Percentiles rank a stretch among this genome's conserved stretches.
These are phyloP conservation scores for Hypericum perforatum DNA, from an alignment of 345 rosid species.

Conservation along the genomic window DNA sequence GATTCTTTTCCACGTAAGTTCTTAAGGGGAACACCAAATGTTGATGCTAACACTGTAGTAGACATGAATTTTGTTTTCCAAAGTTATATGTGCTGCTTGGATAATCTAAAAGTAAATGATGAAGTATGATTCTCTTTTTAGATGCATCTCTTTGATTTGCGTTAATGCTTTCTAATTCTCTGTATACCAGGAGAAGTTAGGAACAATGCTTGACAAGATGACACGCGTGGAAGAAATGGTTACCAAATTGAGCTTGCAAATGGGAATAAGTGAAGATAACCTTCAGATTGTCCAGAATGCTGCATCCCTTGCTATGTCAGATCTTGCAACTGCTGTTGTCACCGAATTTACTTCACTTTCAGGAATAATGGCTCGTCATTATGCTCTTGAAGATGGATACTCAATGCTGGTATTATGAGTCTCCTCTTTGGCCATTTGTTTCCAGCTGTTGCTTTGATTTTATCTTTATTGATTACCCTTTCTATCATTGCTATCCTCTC, in stretches of 20 bases:
- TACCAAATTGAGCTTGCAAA: constrained; percentile 36
- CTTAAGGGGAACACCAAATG: no score
- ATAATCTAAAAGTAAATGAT: no score
- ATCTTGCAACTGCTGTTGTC: constrained; percentile 89
- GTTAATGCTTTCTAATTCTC: constrained; percentile 11
- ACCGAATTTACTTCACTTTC: constrained; percentile 87
- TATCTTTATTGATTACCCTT: no score
- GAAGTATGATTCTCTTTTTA: no score
- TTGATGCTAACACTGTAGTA: no score
- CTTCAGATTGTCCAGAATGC: constrained; percentile 55
- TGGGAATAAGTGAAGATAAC: constrained; percentile 42
- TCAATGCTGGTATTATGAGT: constrained; percentile 56
- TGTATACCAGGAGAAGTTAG: constrained; percentile 70
- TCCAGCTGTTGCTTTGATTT: not conserved
- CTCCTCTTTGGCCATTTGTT: constrained; percentile 7
- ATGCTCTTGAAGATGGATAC: constrained; percentile 89
- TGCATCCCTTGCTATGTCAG: constrained; percentile 91
- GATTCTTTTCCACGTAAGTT: constrained; percentile 90
- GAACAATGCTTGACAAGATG: constrained; percentile 88
- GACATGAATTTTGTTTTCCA: no score
- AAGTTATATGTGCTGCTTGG: no score
- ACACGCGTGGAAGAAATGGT: constrained; percentile 53
- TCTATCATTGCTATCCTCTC: no score
- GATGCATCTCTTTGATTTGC: constrained; percentile 9
- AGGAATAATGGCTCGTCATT: constrained; percentile 94